phyloP scores from a whole-genome alignment of 1,284 basidiomycete species.

The Mrakiaceae sp. region DNA sequence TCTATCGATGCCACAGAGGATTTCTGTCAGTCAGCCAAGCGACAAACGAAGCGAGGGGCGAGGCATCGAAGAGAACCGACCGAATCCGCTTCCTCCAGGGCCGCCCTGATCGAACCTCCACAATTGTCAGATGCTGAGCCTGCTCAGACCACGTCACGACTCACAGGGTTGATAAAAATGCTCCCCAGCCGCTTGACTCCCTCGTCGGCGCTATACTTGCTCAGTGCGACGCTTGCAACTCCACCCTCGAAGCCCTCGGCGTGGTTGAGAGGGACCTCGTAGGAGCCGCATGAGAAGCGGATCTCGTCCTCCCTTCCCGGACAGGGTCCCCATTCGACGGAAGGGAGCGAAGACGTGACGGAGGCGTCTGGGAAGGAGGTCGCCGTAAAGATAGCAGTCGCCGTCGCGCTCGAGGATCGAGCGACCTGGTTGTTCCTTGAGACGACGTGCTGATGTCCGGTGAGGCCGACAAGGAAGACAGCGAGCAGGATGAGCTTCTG shows the following conservation, averaged over 20 bases:
- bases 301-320: not conserved
- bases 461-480: too few species aligned
- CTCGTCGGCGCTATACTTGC: not conserved
- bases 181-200: not conserved
- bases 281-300: slow-evolving; percentile 1
- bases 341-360: too few species aligned
- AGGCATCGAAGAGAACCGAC: not conserved
- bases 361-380: too few species aligned
- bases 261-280: slow-evolving; percentile 12
- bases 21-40: too few species aligned
- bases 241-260: slow-evolving; percentile 8
- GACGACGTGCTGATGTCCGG: too few species aligned
- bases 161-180: slow-evolving; percentile 7
- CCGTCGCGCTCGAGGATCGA: too few species aligned
- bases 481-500: too few species aligned
- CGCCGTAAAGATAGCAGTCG: too few species aligned
- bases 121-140: not conserved
- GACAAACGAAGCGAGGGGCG: not conserved
- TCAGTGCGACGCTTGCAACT: not conserved
- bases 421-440: too few species aligned
- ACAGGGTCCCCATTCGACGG: slow-evolving; percentile 3
- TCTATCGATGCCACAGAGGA: not conserved
- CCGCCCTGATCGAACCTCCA: not conserved
- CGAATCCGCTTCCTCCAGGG: not conserved
- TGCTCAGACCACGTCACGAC: not conserved